phyloP scores from a whole-genome alignment of 331 rosid species.

The Malus hybrid region DNA sequence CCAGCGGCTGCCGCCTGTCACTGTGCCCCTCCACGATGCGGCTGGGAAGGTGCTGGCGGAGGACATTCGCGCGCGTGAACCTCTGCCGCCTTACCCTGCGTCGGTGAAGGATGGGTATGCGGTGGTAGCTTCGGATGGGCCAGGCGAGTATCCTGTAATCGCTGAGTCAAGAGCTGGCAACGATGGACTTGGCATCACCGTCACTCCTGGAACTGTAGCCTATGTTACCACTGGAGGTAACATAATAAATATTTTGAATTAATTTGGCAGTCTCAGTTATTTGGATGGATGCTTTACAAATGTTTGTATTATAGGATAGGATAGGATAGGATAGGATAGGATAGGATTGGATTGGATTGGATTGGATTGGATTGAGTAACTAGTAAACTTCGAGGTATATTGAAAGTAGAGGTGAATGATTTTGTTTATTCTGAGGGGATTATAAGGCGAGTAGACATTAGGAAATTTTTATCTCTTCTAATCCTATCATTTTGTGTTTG shows the following conservation, averaged over 20 bases:
- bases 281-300: not conserved
- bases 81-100: slow-evolving; percentile 77
- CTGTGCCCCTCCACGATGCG: slow-evolving; percentile 56
- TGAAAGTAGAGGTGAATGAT: no score
- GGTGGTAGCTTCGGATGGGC: slow-evolving; percentile 76
- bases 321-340: no score
- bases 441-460: no score
- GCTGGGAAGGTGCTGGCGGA: slow-evolving; percentile 71
- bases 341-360: no score
- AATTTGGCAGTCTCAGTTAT: not conserved
- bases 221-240: slow-evolving; percentile 91
- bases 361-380: no score
- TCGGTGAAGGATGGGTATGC: slow-evolving; percentile 95
- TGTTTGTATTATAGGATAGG: not conserved
- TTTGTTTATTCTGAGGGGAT: no score
- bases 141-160: slow-evolving; percentile 70
- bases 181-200: slow-evolving; percentile 51
- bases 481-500: no score
- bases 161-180: slow-evolving; percentile 78
- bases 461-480: no score
- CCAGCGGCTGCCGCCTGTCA: slow-evolving; percentile 46
- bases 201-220: slow-evolving; percentile 74
- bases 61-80: slow-evolving; percentile 57
- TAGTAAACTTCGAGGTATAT: no score
- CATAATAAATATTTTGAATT: not conserved